Conservation (phyloP, 352 stramenopile species). For the Plasmopara muralis region DNA sequence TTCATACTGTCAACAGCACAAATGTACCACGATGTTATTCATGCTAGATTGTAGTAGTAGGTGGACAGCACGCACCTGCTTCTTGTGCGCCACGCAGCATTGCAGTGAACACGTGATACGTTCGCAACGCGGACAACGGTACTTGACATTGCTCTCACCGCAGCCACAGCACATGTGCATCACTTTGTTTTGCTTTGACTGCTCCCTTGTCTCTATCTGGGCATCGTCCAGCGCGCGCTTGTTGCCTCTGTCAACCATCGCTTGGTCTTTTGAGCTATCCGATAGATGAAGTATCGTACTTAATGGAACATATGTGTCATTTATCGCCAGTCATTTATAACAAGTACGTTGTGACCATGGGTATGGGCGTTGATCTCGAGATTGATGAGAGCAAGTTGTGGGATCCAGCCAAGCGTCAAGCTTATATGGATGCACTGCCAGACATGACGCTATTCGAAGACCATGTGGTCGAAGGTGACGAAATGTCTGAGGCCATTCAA, state of each 20-base stretch:
- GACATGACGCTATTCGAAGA: conserved; percentile 88
- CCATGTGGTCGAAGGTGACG: conserved; percentile 78
- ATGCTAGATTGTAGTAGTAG: background rate
- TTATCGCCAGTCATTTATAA: conserved; percentile 21
- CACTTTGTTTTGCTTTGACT: background rate
- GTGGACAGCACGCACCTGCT: conserved; percentile 30
- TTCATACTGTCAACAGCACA: conserved; percentile 34
- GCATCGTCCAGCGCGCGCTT: conserved; percentile 36
- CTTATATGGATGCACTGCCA: conserved; percentile 78
- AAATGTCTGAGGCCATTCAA: conserved; percentile 83
- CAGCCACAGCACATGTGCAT: conserved; percentile 40
- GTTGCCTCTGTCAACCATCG: conserved; percentile 17
- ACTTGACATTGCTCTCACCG: conserved; percentile 55
- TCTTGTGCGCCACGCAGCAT: conserved; percentile 80
- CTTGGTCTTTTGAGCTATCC: background rate
- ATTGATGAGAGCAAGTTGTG: conserved; percentile 84
- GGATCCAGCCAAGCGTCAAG: conserved; percentile 66
- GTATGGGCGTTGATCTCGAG: conserved; percentile 73
- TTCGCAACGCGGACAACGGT: conserved; percentile 79
- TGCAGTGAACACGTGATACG: conserved; percentile 74
- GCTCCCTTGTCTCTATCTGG: conserved; percentile 5
- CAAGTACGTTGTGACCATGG: conserved; percentile 32
- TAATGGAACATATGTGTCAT: background rate
- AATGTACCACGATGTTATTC: conserved; percentile 3
- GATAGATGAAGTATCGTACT: conserved; percentile 1